Conservation (phyloP, 345 rosid genomes). For the Eucalyptus cloeziana region DNA sequence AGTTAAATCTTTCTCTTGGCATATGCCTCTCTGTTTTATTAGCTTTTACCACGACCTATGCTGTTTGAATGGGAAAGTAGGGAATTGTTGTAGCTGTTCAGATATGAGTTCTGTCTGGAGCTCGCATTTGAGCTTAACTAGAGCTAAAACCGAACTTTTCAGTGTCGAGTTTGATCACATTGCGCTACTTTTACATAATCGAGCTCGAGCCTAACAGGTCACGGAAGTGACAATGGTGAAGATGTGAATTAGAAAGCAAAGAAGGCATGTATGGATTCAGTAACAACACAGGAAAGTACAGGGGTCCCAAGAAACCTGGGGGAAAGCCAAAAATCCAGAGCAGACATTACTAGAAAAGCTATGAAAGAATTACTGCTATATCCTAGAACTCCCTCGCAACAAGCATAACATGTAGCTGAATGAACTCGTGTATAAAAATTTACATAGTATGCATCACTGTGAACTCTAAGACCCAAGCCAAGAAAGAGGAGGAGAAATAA, state of each 20-base stretch:
- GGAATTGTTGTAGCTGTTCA: background rate
- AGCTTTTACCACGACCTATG: background rate
- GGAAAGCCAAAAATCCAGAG: background rate
- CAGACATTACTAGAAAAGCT: background rate
- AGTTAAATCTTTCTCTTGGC: background rate
- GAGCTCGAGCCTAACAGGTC: background rate
- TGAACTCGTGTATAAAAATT: background rate
- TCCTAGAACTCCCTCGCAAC: background rate
- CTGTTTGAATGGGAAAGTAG: background rate
- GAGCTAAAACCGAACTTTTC: background rate
- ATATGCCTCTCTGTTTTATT: background rate
- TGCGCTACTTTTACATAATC: background rate
- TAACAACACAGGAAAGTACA: background rate
- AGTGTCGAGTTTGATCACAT: background rate
- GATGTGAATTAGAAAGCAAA: background rate
- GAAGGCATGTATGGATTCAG: background rate
- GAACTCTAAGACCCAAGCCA: background rate
- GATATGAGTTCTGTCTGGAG: background rate
- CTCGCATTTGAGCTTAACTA: background rate
- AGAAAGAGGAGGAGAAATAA: background rate
- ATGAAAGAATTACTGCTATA: conserved; percentile 5
- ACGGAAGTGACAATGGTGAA: background rate
- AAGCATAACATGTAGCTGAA: background rate
- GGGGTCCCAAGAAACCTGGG: background rate
- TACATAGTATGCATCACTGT: background rate